Base-by-base conservation (phyloP, 1,284 basidiomycete species). In the Melampsora abietis-canadensis region DNA sequence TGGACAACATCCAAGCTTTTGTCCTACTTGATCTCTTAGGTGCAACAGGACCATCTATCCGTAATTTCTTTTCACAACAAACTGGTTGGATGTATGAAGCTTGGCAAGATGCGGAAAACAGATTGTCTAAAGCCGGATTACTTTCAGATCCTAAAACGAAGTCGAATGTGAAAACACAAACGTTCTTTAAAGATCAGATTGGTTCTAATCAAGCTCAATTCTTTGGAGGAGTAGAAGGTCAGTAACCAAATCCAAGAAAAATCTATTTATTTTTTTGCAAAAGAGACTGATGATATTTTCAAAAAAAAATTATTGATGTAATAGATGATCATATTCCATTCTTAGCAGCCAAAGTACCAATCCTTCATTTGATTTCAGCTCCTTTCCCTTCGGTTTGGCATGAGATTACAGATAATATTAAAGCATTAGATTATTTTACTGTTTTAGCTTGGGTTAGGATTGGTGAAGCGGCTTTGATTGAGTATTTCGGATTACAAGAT, bases 301-400 rank as follows among this genome's bases (percentile, higher is more conserved):
- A 27, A 27, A 1, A 27, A 27, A 27, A 27, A 27, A 27, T n/a
- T n/a, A n/a, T n/a, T n/a, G n/a, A n/a, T 27, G 27, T 27, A 76
- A 92, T 88, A 57, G 96, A 99, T 82, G 96, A 99, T 83, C 96
- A 99, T 82, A 82, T 93, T 31, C 96, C 96, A 17, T 98, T 99
- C 83, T 80, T 96, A 60, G 82, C 85, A 47, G 83, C 85, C 68
- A 96, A 95, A 6, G 94, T 99, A 21, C 92, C 88, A 74, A 84
- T 98, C 64, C 82, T 98, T 77, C 96, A 99, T 81, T 81, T 98
- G 66, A 98, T 98, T 76, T 84, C 94, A 0, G 87, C 87, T 57
- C 94, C 92, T 0, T 98, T 98, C 81, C 96, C 96, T 0, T 76
- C 66, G 1, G 94, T 96, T 6, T 98, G 95, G 96, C 96, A 98